Conservation (phyloP, 2,329 filamentous ascomycete genomes). For the Paecilomyces sp. region DNA sequence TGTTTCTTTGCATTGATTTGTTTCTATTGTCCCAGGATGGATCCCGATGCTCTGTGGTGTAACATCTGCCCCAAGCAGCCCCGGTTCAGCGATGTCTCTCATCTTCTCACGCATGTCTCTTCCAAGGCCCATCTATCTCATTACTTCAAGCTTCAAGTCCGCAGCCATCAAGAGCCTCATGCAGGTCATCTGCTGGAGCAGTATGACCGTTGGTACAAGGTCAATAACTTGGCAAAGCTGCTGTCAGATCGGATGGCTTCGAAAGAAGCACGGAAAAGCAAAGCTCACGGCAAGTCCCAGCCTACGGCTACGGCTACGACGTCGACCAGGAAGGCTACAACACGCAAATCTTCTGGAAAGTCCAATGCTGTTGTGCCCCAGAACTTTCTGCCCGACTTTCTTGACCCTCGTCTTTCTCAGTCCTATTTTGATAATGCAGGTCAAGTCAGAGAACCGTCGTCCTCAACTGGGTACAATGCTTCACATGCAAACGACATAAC, state of each 20-base stretch:
- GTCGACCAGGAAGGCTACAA: conserved; percentile 5
- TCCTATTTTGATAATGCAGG: conserved; percentile 5
- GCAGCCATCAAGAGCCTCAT: conserved; percentile 58
- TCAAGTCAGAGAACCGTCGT: not conserved
- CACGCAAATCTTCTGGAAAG: not conserved
- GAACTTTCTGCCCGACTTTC: conserved; percentile 10
- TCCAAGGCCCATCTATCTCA: conserved; percentile 88
- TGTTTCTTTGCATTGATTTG: conserved; percentile 5
- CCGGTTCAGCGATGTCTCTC: conserved; percentile 81
- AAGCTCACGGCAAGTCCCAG: conserved; percentile 10
- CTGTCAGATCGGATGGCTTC: conserved; percentile 70
- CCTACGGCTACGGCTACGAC: not conserved
- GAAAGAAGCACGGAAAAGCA: conserved; percentile 62
- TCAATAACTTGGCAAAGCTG: conserved; percentile 62
- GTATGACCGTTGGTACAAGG: conserved; percentile 73
- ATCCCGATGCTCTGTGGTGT: conserved; percentile 64
- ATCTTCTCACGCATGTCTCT: conserved; percentile 83
- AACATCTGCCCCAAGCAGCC: conserved; percentile 74
- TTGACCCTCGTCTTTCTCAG: conserved; percentile 22
- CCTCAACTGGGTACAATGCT: conserved; percentile 4
- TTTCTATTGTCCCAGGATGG: conserved; percentile 23
- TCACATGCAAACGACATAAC: conserved; percentile 1
- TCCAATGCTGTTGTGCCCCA: not conserved
- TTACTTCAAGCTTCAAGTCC: conserved; percentile 73
- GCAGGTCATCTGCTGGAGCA: conserved; percentile 56